Base-by-base conservation (phyloP, 2,329 filamentous ascomycete species). In the Xenoacremonium recifei region DNA sequence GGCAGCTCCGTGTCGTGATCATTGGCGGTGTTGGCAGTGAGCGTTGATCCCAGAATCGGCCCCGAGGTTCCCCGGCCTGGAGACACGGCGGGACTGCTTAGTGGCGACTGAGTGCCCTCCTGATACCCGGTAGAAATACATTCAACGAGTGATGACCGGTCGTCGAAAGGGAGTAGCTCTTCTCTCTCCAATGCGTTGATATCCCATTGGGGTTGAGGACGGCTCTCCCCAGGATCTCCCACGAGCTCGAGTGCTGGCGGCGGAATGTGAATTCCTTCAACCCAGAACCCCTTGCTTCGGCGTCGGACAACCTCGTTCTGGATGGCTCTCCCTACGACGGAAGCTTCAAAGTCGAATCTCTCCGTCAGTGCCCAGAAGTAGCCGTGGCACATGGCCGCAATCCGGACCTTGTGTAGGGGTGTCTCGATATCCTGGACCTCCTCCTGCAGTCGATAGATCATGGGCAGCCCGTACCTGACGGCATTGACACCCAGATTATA, bases 391-490 rank as follows among this genome's bases (percentile, higher is more conserved):
- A 97, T 70, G 59, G 87, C 90, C 21, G 87, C 89, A 32, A 95
- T 73, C 32, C 88, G 85, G 29, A 95, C 79, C 60, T 92, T 93
- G 21, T 84, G 78, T 31, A 80, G 64, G 0, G 85, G 81, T 18
- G 77, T 77, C 35, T 84, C 80, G 3, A 83, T 72, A 6, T 79
- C 77, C 41, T 80, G 75, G 21, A 93, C 86, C 49, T 93, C 89
- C 57, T 95, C 89, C 62, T 96, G 91, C 2, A 97, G 75, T 34
- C 86, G 80, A 63, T 95, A 82, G 10, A 96, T 77, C 90, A 96
- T 96, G 2, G 91, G 89, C 27, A 96, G 66, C 1, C 90, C 89
- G 55, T 80, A 85, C 44, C 85, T 79, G 5, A 79, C 79, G 13
- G 89, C 86, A 60, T 96, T 96, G 37, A 96, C 81, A 4, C 92